Percentiles rank a stretch among this genome's conserved stretches.
Conservation (phyloP, 2,329 filamentous ascomycete genomes). For the Fusarium sarcochroum region DNA sequence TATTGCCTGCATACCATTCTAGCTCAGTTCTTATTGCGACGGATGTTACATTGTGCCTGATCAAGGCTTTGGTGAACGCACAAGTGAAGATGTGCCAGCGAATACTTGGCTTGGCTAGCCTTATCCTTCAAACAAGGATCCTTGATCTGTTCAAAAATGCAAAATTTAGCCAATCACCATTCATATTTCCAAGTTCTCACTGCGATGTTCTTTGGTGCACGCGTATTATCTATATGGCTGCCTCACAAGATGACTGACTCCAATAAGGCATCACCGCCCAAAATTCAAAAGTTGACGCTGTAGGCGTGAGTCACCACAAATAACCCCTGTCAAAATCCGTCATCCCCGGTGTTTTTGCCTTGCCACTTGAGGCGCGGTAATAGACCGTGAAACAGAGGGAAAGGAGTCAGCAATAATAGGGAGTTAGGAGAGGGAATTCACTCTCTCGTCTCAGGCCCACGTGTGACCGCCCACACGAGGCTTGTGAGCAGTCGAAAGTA, state of each 20-base stretch:
- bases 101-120: background rate
- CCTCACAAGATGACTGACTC: constrained; percentile 20
- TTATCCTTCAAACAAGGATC: constrained; percentile 2
- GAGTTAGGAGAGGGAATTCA: constrained; percentile 14
- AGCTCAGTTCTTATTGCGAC: constrained; percentile 6
- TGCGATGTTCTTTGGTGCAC: constrained; percentile 5
- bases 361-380: constrained; percentile 29
- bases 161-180: constrained; percentile 14
- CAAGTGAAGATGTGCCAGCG: constrained; percentile 28
- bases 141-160: background rate
- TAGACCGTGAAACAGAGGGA: constrained; percentile 26
- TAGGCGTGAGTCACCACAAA: constrained; percentile 38
- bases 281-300: constrained; percentile 13
- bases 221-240: constrained; percentile 6
- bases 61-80: constrained; percentile 29
- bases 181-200: background rate
- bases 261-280: constrained; percentile 24
- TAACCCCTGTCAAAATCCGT: constrained; percentile 27
- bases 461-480: constrained; percentile 40
- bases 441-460: constrained; percentile 23
- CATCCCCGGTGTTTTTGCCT: constrained; percentile 32
- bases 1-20: constrained; percentile 21
- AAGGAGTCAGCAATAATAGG: constrained; percentile 23
- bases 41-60: constrained; percentile 41
- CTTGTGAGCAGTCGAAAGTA: constrained; percentile 17